A percentile compares a stretch with the other conserved stretches of the same genome.
These are phyloP conservation scores for Euphorbia neoarborescens DNA, from an alignment of 441 rosid species.

Conservation along the genomic window DNA sequence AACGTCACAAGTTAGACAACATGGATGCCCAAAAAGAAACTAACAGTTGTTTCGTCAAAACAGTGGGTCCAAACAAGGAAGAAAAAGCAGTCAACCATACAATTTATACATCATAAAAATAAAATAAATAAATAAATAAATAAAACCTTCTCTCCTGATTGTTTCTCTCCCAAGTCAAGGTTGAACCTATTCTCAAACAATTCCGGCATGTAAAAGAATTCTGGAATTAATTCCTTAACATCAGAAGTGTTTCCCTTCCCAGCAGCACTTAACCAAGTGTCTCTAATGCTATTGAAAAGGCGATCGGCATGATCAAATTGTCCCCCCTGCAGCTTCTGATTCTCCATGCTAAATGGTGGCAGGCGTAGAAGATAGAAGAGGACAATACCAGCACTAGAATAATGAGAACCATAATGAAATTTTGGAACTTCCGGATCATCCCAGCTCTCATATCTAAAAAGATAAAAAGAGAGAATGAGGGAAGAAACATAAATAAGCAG, in stretches of 20 bases:
- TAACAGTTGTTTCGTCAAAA: background rate
- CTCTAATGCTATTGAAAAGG: conserved; percentile 85
- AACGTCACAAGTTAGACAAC: background rate
- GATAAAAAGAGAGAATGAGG: conserved; percentile 16
- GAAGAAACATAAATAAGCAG: conserved; percentile 4
- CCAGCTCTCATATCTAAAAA: conserved; percentile 93
- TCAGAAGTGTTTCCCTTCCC: conserved; percentile 99
- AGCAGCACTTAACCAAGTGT: conserved; percentile 99
- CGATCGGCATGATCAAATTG: conserved; percentile 99
- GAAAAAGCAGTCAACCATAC: conserved; percentile 7
- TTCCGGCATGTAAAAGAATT: conserved; percentile 98
- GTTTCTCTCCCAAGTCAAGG: conserved; percentile 96
- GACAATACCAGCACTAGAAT: conserved; percentile 99
- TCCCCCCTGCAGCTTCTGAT: conserved; percentile 99
- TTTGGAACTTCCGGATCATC: conserved; percentile 99
- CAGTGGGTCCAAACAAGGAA: background rate
- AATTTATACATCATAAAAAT: conserved; percentile 13
- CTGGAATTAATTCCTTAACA: conserved; percentile 98
- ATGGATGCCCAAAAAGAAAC: background rate
- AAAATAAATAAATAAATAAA: too few relatives aligned
- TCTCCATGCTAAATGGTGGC: conserved; percentile 96
- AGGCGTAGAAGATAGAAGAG: conserved; percentile 97
- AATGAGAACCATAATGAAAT: conserved; percentile 99
- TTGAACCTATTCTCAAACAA: conserved; percentile 79
- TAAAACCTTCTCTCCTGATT: conserved; percentile 99